phyloP scores from a whole-genome alignment of 2,329 filamentous ascomycete genomes.

The Curvularia sp. region DNA sequence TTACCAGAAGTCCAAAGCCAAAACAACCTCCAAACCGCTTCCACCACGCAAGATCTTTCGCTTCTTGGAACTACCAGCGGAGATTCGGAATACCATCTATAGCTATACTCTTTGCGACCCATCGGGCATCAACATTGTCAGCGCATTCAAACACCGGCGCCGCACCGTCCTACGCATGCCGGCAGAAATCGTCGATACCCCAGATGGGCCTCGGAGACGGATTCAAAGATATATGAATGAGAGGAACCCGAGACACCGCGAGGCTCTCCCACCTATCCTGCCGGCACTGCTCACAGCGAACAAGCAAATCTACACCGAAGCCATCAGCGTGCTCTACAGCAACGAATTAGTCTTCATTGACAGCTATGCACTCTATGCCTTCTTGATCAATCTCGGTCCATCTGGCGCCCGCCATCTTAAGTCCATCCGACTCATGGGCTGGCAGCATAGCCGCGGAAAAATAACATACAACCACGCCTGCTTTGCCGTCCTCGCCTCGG shows the following conservation, averaged over 20 bases:
- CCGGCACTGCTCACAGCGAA: slow-evolving; percentile 40
- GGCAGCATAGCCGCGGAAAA: slow-evolving; percentile 31
- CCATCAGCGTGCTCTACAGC: slow-evolving; percentile 35
- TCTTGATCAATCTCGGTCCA: slow-evolving; percentile 43
- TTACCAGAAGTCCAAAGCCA: slow-evolving; percentile 33
- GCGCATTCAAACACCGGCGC: slow-evolving; percentile 35
- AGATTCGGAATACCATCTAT: slow-evolving; percentile 48
- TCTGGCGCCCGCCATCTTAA: slow-evolving; percentile 32
- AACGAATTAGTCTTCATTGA: slow-evolving; percentile 41
- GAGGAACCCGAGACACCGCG: background rate
- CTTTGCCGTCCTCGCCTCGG: slow-evolving; percentile 39
- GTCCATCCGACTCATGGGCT: slow-evolving; percentile 35
- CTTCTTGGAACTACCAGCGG: slow-evolving; percentile 44
- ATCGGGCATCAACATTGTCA: slow-evolving; percentile 34
- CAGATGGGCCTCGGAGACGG: background rate
- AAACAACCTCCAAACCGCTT: slow-evolving; percentile 24
- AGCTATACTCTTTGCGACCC: slow-evolving; percentile 36
- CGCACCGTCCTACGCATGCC: slow-evolving; percentile 38
- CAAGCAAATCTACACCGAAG: slow-evolving; percentile 41
- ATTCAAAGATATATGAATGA: background rate
- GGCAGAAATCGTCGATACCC: background rate
- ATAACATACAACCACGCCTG: slow-evolving; percentile 46
- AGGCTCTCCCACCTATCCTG: slow-evolving; percentile 15
- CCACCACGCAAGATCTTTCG: slow-evolving; percentile 45
- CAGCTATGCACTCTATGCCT: slow-evolving; percentile 39